phyloP scores from a whole-genome alignment of 805 yeast genomes.

The Pichia deserticola region DNA sequence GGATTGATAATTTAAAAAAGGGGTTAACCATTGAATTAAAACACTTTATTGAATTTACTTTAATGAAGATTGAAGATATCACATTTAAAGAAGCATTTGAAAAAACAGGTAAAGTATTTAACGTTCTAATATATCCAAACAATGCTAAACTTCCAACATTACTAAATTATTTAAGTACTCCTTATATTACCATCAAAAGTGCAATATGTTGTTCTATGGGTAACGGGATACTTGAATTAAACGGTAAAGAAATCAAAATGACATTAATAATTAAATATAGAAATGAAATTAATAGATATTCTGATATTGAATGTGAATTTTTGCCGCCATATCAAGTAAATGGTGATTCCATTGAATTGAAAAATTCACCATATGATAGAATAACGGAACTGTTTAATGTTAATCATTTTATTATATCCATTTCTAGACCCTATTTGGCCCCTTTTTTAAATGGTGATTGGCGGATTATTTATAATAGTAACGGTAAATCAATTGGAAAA shows the following conservation, averaged over 20 bases:
- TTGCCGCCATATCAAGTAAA: constrained; percentile 32
- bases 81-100: constrained; percentile 93
- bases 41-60: constrained; percentile 70
- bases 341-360: constrained; percentile 9
- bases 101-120: constrained; percentile 69
- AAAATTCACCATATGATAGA: constrained; percentile 68
- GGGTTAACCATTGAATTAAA: constrained; percentile 85
- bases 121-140: constrained; percentile 79
- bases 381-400: constrained; percentile 91
- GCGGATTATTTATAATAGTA: constrained; percentile 40
- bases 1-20: constrained; percentile 22
- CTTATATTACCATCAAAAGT: constrained; percentile 83
- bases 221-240: constrained; percentile 58
- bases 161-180: constrained; percentile 85
- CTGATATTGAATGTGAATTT: constrained; percentile 27
- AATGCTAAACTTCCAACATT: constrained; percentile 62
- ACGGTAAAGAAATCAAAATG: constrained; percentile 50
- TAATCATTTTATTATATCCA: constrained; percentile 82
- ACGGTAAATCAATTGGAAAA: constrained; percentile 28
- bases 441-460: constrained; percentile 81
- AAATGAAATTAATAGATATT: constrained; percentile 31
- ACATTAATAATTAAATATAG: constrained; percentile 22
- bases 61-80: constrained; percentile 65
- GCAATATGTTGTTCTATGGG: constrained; percentile 86
- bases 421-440: constrained; percentile 91